phyloP scores from a whole-genome alignment of 192 early-diverging fungal genomes.

The Coemansia sp. region DNA sequence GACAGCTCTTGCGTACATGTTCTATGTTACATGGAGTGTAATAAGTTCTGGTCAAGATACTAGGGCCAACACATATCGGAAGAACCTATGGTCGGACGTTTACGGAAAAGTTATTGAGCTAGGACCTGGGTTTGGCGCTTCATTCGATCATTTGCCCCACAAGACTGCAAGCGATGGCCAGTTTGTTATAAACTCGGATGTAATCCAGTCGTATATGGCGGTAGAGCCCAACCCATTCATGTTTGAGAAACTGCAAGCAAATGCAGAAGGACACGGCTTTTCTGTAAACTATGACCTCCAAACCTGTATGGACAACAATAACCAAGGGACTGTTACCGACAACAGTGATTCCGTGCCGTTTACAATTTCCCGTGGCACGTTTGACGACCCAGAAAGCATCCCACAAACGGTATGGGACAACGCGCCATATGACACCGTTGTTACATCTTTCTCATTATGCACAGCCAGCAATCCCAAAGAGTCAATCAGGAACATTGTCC shows the following conservation, averaged over 20 bases:
- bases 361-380: conserved; percentile 36
- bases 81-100: conserved; percentile 28
- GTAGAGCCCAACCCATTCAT: conserved; percentile 49
- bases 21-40: conserved; percentile 22
- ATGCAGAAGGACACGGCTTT: conserved; percentile 41
- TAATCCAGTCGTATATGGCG: conserved; percentile 33
- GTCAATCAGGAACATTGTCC: conserved; percentile 23
- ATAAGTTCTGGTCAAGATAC: conserved; percentile 22
- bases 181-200: conserved; percentile 14
- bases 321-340: background rate
- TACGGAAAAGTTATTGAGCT: conserved; percentile 45
- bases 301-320: conserved; percentile 8
- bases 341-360: conserved; percentile 23
- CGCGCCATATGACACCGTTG: conserved; percentile 41
- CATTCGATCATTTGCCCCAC: conserved; percentile 37
- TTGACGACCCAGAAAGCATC: conserved; percentile 22
- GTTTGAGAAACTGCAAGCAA: conserved; percentile 30
- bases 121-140: conserved; percentile 32
- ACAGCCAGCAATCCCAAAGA: conserved; percentile 19
- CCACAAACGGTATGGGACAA: conserved; percentile 29
- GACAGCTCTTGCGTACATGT: background rate
- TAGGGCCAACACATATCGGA: conserved; percentile 30
- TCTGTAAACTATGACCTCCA: conserved; percentile 21
- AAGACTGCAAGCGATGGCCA: conserved; percentile 20
- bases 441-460: conserved; percentile 48